Base-by-base conservation (phyloP, 164 flowering plant species). In the Akebia trifoliata region DNA sequence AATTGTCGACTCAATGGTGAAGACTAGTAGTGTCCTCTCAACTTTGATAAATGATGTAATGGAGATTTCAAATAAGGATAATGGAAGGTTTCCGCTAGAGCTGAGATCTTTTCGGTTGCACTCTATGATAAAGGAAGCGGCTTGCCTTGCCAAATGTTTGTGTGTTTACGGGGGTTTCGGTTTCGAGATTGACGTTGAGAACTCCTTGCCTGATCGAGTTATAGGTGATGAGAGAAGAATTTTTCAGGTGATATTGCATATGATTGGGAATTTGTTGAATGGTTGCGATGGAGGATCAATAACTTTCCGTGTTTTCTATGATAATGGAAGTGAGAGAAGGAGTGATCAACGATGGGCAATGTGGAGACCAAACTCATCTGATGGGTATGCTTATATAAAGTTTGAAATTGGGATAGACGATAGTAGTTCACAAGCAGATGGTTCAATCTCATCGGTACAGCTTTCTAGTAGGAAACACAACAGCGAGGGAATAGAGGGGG, bases 221-320 rank as follows among this genome's bases (percentile, higher is more conserved):
- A 60, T 84, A 45, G 93, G 96, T 0, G 95, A 92, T 46, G 98
- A 92, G 63, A 78, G 76, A 57, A 79, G 98, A 56, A 77, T 89
- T 53, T 79, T 92, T 67, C 98, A 92, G 76, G 95, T 89, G 56
- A 83, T 92, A 56, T 43, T 92, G 70, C 98, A 92, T 71, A 85
- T 86, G 87, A 72, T 92, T 61, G 89, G 93, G 24, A 86, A 67
- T 74, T 65, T 87, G 28, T 57, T 93, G 74, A 68, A 70, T 52
- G 63, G 71, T 43, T 62, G 57, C 50, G 61, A 53, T 47, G 69
- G 65, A 49, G 85, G 81, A 29, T 44, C 57, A 14, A 62, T 84
- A n/a, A 53, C 53, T 4, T 54, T 87, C 56, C 66, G 81, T 26
- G 78, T 81, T 25, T 44, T 40, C 21, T 48, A 69, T 1, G 83